Evolutionary conservation across 139 green algal species (phyloP).

Genomic region (Chlamydomonas incerta): DNA sequence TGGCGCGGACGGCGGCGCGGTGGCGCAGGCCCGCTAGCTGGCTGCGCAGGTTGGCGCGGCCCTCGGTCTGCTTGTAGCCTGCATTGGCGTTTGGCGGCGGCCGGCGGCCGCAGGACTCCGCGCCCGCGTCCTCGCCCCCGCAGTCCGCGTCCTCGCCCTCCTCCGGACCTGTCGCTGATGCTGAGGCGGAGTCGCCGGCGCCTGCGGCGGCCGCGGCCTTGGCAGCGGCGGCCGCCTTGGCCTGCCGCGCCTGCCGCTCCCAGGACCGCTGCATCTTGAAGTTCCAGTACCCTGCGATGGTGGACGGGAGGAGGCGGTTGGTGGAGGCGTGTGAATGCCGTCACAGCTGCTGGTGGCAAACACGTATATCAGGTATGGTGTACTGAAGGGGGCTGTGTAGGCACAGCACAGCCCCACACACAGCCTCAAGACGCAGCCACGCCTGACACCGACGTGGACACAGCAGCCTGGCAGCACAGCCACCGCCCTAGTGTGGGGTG

Average conservation of each 20-base stretch:
- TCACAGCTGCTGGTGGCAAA: no score
- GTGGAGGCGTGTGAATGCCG: no score
- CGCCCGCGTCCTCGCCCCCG: not conserved
- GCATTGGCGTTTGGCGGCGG: not conserved
- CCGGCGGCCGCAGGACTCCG: not conserved
- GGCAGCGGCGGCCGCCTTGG: not conserved
- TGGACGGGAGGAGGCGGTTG: no score
- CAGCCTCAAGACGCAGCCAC: no score
- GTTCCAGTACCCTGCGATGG: slow-evolving; percentile 45
- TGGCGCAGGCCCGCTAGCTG: slow-evolving; percentile 63
- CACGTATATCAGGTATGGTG: no score
- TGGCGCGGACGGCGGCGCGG: slow-evolving; percentile 53
- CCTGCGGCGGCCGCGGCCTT: not conserved
- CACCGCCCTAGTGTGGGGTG: no score
- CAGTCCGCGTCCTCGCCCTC: not conserved
- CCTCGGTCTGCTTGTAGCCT: slow-evolving; percentile 23
- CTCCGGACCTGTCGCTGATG: not conserved
- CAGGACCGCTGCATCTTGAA: slow-evolving; percentile 58
- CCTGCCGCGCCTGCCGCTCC: slow-evolving; percentile 40
- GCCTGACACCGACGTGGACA: no score
- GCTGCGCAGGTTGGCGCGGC: slow-evolving; percentile 26
- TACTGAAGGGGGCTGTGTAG: no score
- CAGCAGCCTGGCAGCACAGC: no score
- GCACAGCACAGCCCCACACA: no score
- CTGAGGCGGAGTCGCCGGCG: not conserved